phyloP scores from a whole-genome alignment of 495 filamentous ascomycete genomes.

The Achaetomiella virescens region DNA sequence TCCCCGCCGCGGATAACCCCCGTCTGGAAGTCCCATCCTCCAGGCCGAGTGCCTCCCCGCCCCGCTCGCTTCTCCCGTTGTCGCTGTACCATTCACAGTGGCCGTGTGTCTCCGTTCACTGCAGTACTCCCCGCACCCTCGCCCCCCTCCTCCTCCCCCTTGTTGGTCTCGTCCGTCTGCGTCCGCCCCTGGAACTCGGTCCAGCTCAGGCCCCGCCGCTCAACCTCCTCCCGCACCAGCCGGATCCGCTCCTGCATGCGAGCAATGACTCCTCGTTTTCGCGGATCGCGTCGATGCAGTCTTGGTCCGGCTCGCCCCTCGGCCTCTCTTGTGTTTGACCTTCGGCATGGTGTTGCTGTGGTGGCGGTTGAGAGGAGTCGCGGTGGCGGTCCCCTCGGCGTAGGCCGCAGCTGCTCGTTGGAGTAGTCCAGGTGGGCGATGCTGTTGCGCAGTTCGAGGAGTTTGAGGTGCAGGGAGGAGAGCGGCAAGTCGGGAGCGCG shows the following conservation, averaged over 20 bases:
- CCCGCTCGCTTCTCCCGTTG: not conserved
- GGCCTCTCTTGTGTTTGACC: not conserved
- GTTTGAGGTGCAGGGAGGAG: slow-evolving; percentile 68
- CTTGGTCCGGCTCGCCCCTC: slow-evolving; percentile 43
- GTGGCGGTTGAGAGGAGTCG: slow-evolving; percentile 7
- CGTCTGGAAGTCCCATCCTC: slow-evolving; percentile 53
- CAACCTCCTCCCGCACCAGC: slow-evolving; percentile 66
- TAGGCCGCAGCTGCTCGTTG: slow-evolving; percentile 67
- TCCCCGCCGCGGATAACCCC: slow-evolving; percentile 39
- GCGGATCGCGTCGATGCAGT: slow-evolving; percentile 60
- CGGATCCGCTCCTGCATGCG: slow-evolving; percentile 67
- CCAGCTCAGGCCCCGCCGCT: slow-evolving; percentile 67
- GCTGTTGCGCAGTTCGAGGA: slow-evolving; percentile 72
- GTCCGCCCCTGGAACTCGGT: slow-evolving; percentile 41
- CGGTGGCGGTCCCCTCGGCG: slow-evolving; percentile 33
- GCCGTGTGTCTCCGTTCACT: slow-evolving; percentile 19
- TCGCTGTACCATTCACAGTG: slow-evolving; percentile 12
- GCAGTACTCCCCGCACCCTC: slow-evolving; percentile 1
- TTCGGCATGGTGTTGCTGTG: not conserved
- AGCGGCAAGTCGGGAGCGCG: slow-evolving; percentile 69
- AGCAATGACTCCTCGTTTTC: slow-evolving; percentile 73
- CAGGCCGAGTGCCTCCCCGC: slow-evolving; percentile 35
- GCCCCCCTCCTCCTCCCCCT: slow-evolving; percentile 25
- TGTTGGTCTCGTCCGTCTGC: not conserved
- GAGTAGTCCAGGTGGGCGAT: slow-evolving; percentile 75